Evolutionary conservation across 2,329 filamentous ascomycete species (phyloP).

Genomic region (Aureobasidium melanogenum): DNA sequence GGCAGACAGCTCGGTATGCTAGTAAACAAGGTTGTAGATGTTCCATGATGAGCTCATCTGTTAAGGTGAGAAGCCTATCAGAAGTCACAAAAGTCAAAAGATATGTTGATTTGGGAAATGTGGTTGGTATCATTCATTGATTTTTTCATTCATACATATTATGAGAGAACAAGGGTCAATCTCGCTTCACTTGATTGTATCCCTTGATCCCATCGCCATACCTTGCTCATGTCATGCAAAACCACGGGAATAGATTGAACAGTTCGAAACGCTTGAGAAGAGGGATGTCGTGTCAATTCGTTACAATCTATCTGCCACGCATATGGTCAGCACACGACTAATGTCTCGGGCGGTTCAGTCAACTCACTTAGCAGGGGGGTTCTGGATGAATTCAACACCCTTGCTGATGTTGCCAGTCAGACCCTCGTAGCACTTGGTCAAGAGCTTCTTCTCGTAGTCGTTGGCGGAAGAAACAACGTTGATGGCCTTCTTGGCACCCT

Average conservation of each 20-base stretch:
- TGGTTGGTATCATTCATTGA: too few species aligned
- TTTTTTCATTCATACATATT: too few species aligned
- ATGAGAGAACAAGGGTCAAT: too few species aligned
- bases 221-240: too few species aligned
- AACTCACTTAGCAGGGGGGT: conserved; percentile 76
- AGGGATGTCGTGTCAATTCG: background rate
- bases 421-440: conserved; percentile 65
- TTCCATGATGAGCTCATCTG: too few species aligned
- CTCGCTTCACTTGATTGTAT: too few species aligned
- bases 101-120: too few species aligned
- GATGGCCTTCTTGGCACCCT: conserved; percentile 75
- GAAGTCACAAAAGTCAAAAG: too few species aligned
- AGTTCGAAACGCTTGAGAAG: background rate
- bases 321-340: background rate
- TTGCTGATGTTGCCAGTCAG: conserved; percentile 91
- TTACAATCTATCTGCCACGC: conserved; percentile 7
- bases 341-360: background rate
- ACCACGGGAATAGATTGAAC: background rate
- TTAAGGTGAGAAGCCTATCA: too few species aligned
- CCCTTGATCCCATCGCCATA: too few species aligned
- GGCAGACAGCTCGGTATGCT: too few species aligned
- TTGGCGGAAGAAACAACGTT: conserved; percentile 71
- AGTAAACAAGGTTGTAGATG: too few species aligned
- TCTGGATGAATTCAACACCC: conserved; percentile 82
- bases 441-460: conserved; percentile 80